These are phyloP conservation scores for Mycena galopus DNA, from an alignment of 768 basidiomycete species.

Conservation along the genomic window DNA sequence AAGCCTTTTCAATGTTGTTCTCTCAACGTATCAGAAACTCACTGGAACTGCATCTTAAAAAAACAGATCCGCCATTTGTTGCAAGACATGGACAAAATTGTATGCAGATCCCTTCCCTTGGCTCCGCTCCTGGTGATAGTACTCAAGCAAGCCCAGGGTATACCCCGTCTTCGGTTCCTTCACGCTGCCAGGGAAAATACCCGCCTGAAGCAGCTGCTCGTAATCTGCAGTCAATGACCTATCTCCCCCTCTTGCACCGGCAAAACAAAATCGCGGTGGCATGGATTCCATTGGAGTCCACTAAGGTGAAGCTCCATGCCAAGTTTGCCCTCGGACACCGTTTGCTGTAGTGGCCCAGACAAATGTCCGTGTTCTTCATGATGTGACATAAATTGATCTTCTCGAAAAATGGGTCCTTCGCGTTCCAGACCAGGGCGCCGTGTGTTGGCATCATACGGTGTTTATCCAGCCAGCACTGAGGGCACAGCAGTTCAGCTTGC, in stretches of 20 bases:
- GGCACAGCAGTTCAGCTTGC: conserved; percentile 23
- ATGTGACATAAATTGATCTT: not conserved
- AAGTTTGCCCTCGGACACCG: not conserved
- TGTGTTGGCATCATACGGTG: conserved; percentile 18
- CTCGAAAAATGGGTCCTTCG: not conserved
- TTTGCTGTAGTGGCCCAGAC: not conserved
- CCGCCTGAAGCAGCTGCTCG: not conserved
- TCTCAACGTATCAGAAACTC: not conserved
- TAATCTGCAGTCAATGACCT: not conserved
- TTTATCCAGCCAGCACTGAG: conserved; percentile 20
- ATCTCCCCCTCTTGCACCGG: not conserved
- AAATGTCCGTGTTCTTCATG: not conserved
- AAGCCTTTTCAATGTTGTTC: not conserved
- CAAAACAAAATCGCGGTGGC: not conserved
- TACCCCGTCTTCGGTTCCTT: not conserved
- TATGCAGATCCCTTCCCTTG: conserved; percentile 1
- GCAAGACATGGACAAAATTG: too few relatives aligned
- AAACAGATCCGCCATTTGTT: not conserved
- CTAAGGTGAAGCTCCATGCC: not conserved
- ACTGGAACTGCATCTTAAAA: conserved; percentile 15
- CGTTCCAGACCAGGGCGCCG: conserved; percentile 22
- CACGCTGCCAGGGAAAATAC: not conserved
- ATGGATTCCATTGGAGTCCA: not conserved
- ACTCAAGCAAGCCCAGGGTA: not conserved
- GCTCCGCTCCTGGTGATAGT: not conserved